Conservation (phyloP, 108 stramenopile species). For the Fragilaria radians region DNA sequence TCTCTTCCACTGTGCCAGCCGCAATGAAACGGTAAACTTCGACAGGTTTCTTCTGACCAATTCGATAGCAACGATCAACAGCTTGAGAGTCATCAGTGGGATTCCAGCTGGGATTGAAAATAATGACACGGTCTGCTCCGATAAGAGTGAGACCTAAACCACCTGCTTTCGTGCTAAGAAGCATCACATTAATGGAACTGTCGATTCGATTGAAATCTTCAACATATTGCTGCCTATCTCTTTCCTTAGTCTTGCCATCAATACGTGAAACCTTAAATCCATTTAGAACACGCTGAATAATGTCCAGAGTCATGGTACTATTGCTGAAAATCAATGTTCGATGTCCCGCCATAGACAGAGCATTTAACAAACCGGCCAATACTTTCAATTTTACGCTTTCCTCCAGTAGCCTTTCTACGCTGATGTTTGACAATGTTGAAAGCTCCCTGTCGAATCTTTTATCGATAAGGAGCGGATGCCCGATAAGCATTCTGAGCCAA, state of each 20-base stretch:
- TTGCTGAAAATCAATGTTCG: slow-evolving; percentile 89
- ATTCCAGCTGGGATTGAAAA: slow-evolving; percentile 58
- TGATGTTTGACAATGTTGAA: slow-evolving; percentile 2
- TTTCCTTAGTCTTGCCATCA: slow-evolving; percentile 87
- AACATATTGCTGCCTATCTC: slow-evolving; percentile 75
- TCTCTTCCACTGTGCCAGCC: slow-evolving; percentile 41
- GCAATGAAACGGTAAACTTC: slow-evolving; percentile 85
- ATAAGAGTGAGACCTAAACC: slow-evolving; percentile 84
- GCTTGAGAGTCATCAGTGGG: slow-evolving; percentile 95
- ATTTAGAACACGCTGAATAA: slow-evolving; percentile 54
- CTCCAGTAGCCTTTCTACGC: slow-evolving; percentile 15
- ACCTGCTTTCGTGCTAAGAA: slow-evolving; percentile 81
- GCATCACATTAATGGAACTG: slow-evolving; percentile 54
- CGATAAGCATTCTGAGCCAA: slow-evolving; percentile 73
- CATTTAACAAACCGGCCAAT: slow-evolving; percentile 46
- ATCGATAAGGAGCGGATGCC: slow-evolving; percentile 59
- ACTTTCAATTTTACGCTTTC: slow-evolving; percentile 73
- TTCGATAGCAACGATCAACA: slow-evolving; percentile 58
- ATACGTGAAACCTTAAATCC: slow-evolving; percentile 49
- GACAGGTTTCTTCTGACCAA: slow-evolving; percentile 81
- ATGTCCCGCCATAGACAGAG: slow-evolving; percentile 62
- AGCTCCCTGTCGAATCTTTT: slow-evolving; percentile 7
- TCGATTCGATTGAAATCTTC: slow-evolving; percentile 83
- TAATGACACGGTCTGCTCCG: slow-evolving; percentile 76
- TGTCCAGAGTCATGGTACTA: slow-evolving; percentile 87